A percentile compares a stretch with the other conserved stretches of the same genome.
These are phyloP conservation scores for Fusarium nodosum DNA, from an alignment of 2,329 filamentous ascomycete species.

Conservation along the genomic window DNA sequence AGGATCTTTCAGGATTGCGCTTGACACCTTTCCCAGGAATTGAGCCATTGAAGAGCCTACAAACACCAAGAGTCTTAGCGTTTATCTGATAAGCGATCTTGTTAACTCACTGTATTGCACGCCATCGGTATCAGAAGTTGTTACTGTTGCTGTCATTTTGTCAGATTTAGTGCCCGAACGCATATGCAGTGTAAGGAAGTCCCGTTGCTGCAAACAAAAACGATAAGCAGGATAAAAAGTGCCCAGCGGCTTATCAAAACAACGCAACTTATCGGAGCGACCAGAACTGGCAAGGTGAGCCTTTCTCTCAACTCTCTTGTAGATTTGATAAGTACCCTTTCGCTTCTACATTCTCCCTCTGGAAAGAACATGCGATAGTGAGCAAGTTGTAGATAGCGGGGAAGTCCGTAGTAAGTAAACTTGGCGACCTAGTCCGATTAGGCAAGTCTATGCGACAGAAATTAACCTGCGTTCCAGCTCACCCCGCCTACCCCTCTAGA, in stretches of 20 bases:
- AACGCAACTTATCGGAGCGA: background rate
- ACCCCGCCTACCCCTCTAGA: background rate
- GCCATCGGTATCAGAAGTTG: too few relatives aligned
- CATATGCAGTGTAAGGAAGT: background rate
- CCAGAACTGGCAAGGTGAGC: background rate
- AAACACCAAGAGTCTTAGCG: background rate
- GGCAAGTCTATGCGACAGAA: background rate
- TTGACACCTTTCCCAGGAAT: background rate
- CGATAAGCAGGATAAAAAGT: too few relatives aligned
- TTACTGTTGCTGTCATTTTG: background rate
- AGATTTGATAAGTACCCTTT: background rate
- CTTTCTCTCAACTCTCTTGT: background rate
- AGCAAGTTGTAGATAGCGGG: background rate
- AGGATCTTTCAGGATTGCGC: conserved; percentile 33
- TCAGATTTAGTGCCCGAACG: background rate
- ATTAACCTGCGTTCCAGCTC: background rate
- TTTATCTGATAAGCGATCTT: background rate
- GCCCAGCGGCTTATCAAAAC: too few relatives aligned
- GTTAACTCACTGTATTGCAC: too few relatives aligned
- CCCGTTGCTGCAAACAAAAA: background rate
- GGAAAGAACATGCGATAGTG: background rate
- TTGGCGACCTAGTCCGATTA: conserved; percentile 2
- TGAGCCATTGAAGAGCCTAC: background rate
- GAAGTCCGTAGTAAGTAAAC: background rate
- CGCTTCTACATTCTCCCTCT: background rate